Base-by-base conservation (phyloP, 768 basidiomycete species). In the Phanerochaete sordida region DNA sequence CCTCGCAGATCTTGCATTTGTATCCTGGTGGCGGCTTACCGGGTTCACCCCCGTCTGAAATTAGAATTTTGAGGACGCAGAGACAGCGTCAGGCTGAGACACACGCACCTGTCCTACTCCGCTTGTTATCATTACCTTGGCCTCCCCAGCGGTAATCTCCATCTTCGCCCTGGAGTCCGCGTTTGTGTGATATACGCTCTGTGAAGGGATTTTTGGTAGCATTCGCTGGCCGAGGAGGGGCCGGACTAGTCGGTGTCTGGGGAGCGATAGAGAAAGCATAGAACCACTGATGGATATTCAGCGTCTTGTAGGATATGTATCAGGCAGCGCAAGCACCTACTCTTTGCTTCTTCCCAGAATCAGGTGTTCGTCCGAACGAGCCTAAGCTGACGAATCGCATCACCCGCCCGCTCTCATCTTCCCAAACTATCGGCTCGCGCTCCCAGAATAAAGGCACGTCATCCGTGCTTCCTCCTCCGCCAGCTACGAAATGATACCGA, bases 191-290 rank as follows among this genome's bases (percentile, higher is more conserved):
- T 8, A 68, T 64, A 26, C 65, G 63, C 53, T 81, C 80, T 6
- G 75, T 72, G 68, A 90, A 91, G 0, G 91, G 91, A 70, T 93
- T 93, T 62, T 76, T 76, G 0, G 91, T 90, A 1, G 79, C 73
- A 67, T 93, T 91, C 0, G 79, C 67, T 16, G 91, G 90, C 4
- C 68, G 78, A 21, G 77, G 69, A 15, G 69, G 66, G 8, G 76
- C 68, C 16, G 75, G 72, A 12, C 69, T 72, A 26, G 72, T 65
- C 4, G 77, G 66, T 24, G 76, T 71, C 46, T 79, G 77, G 2
- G 92, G 85, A 0, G 83, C 74, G 54, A 99, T 90, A 26, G 84
- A 87, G 73, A 98, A 98, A 1, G 97, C 97, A 74, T 99, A 99
- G 75, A 97, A 98, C 90, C 93, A 98, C 95, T 98, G 59, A 47